Evolutionary conservation across 2,329 filamentous ascomycete species (phyloP).

Genomic region (Colletotrichum filicis): DNA sequence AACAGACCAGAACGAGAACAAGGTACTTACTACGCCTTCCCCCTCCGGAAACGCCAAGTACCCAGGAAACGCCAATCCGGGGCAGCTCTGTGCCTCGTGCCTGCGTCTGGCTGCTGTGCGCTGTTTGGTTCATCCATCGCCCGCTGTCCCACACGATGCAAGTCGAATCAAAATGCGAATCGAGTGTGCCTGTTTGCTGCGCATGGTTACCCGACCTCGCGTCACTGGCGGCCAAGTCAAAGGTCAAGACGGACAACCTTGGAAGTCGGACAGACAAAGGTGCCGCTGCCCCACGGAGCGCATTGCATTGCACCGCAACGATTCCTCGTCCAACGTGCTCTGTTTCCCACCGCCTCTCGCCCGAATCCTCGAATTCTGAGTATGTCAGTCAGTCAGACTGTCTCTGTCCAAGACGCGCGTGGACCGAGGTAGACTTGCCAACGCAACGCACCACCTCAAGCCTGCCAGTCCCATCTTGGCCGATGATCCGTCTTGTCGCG

Average conservation of each 20-base stretch:
- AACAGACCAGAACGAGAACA: background rate
- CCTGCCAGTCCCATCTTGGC: background rate
- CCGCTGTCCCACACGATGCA: background rate
- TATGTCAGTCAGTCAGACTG: background rate
- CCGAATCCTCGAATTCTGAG: conserved; percentile 9
- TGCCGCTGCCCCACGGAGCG: conserved; percentile 9
- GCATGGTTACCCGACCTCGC: conserved; percentile 6
- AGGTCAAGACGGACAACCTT: background rate
- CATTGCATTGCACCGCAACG: conserved; percentile 28
- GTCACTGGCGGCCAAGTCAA: background rate
- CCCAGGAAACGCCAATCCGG: conserved; percentile 1
- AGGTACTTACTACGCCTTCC: background rate
- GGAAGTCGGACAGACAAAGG: background rate
- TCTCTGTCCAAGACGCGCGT: background rate
- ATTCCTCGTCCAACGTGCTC: conserved; percentile 23
- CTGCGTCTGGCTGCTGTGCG: conserved; percentile 5
- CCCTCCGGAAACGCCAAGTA: background rate
- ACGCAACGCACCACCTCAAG: background rate
- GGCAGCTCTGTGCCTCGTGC: conserved; percentile 12
- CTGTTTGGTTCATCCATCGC: background rate
- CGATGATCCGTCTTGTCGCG: background rate
- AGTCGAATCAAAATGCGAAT: background rate
- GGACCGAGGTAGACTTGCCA: background rate
- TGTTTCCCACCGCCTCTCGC: conserved; percentile 12
- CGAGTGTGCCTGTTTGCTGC: background rate